Conservation (phyloP, 2,329 filamentous ascomycete species). For the Podosphaera aphanis region DNA sequence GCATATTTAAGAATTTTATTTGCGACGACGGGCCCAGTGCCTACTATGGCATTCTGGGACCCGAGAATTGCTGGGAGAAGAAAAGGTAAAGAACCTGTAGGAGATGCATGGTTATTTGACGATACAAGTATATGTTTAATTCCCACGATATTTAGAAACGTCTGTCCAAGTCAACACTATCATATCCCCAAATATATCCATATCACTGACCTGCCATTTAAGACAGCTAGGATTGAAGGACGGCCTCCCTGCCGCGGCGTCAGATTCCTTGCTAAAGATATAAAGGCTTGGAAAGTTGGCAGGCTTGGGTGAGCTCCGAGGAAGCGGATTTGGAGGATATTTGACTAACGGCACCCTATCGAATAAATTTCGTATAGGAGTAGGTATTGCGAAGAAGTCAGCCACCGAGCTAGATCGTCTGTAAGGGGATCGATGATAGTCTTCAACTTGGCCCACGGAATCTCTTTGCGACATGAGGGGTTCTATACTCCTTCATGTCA, state of each 20-base stretch:
- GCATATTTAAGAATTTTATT: conserved; percentile 48
- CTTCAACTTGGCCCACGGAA: conserved; percentile 1
- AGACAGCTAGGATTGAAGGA: conserved; percentile 85
- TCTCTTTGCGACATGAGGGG: conserved; percentile 3
- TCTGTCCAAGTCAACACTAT: conserved; percentile 23
- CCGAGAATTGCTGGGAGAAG: conserved; percentile 32
- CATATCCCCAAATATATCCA: not conserved
- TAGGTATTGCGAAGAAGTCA: conserved; percentile 27
- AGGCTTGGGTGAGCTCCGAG: conserved; percentile 30
- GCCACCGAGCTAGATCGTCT: conserved; percentile 6
- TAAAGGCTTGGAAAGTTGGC: conserved; percentile 36
- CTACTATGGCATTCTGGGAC: conserved; percentile 15
- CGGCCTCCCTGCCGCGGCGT: conserved; percentile 35
- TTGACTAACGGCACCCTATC: conserved; percentile 58
- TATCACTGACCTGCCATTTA: conserved; percentile 66
- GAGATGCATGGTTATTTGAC: conserved; percentile 84
- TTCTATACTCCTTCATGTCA: not conserved
- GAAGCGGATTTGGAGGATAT: conserved; percentile 54
- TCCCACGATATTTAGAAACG: conserved; percentile 56
- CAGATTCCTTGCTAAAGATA: conserved; percentile 48
- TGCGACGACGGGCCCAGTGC: conserved; percentile 28
- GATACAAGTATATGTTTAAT: conserved; percentile 42
- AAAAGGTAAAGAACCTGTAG: conserved; percentile 71
- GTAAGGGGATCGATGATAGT: conserved; percentile 4
- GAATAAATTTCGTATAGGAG: conserved; percentile 62